Conservation (phyloP, 768 basidiomycete species). For the Tulasnella sp. region DNA sequence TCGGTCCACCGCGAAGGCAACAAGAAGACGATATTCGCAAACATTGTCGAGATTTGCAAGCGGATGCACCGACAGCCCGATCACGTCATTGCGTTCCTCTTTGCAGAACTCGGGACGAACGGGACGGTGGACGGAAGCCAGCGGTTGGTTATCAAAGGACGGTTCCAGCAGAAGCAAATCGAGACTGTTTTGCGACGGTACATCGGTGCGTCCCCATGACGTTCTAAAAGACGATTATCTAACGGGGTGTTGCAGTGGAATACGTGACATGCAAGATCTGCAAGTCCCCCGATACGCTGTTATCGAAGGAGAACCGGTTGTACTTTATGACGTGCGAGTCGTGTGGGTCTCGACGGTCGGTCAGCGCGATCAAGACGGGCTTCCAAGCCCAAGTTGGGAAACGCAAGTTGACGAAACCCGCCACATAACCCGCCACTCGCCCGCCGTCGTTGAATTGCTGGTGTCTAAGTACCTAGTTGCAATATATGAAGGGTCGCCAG, state of each 20-base stretch:
- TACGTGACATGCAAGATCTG: slow-evolving; percentile 99
- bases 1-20: slow-evolving; percentile 62
- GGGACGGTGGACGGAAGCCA: slow-evolving; percentile 88
- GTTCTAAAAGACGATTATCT: neutral
- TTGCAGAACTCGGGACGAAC: slow-evolving; percentile 96
- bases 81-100: slow-evolving; percentile 94
- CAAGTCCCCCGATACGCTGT: slow-evolving; percentile 94
- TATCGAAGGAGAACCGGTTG: slow-evolving; percentile 96
- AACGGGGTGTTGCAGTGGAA: slow-evolving; percentile 47
- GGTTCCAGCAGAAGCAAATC: slow-evolving; percentile 97
- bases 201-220: slow-evolving; percentile 53
- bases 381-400: slow-evolving; percentile 87
- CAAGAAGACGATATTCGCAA: slow-evolving; percentile 95
- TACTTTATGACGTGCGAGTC: slow-evolving; percentile 95
- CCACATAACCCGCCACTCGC: neutral
- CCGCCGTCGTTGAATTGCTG: neutral
- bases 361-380: slow-evolving; percentile 95
- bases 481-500: too few relatives aligned
- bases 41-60: slow-evolving; percentile 94
- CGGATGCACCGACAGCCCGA: slow-evolving; percentile 97
- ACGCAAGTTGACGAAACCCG: slow-evolving; percentile 12
- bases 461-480: too few relatives aligned
- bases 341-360: slow-evolving; percentile 80
- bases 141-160: slow-evolving; percentile 90
- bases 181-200: slow-evolving; percentile 94